Percentiles rank a stretch among this genome's conserved stretches.
phyloP scores from a whole-genome alignment of 257 asterid species.

The Linderniella brevidens region DNA sequence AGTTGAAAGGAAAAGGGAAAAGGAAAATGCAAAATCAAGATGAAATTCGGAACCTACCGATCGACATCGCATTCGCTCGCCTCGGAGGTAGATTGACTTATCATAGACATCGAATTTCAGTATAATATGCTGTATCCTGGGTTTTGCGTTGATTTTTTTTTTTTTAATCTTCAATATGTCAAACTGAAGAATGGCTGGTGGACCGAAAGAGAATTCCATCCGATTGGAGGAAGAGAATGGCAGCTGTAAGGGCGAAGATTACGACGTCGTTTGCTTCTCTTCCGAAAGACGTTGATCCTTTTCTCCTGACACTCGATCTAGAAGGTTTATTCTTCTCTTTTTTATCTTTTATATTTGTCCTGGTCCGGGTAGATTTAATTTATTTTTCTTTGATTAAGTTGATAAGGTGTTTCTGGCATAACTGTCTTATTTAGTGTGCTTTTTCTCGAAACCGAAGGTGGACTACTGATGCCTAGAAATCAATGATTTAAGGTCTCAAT shows the following conservation, averaged over 20 bases:
- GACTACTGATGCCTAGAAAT: too few relatives aligned
- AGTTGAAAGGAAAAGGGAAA: not conserved
- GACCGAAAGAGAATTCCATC: constrained; percentile 84
- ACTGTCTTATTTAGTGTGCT: too few relatives aligned
- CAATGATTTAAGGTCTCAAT: too few relatives aligned
- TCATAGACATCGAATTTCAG: constrained; percentile 1
- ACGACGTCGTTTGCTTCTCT: constrained; percentile 53
- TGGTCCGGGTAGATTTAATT: too few relatives aligned
- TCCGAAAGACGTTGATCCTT: constrained; percentile 75
- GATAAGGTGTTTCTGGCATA: too few relatives aligned
- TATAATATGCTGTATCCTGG: not conserved
- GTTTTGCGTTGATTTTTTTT: not conserved
- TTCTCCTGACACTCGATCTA: constrained; percentile 51
- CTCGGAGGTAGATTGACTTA: constrained; percentile 49
- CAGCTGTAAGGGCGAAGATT: constrained; percentile 67
- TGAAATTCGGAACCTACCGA: constrained; percentile 72
- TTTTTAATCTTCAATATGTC: not conserved
- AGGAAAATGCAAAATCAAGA: constrained; percentile 47
- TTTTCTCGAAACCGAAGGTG: too few relatives aligned
- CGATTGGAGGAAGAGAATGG: constrained; percentile 86
- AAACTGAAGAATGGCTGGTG: constrained; percentile 79
- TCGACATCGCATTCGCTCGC: constrained; percentile 88
- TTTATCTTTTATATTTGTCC: not conserved
- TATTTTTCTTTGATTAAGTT: not conserved
- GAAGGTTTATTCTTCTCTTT: too few relatives aligned